Base-by-base conservation (phyloP, 2,329 filamentous ascomycete species). In the Aspergillus felis region DNA sequence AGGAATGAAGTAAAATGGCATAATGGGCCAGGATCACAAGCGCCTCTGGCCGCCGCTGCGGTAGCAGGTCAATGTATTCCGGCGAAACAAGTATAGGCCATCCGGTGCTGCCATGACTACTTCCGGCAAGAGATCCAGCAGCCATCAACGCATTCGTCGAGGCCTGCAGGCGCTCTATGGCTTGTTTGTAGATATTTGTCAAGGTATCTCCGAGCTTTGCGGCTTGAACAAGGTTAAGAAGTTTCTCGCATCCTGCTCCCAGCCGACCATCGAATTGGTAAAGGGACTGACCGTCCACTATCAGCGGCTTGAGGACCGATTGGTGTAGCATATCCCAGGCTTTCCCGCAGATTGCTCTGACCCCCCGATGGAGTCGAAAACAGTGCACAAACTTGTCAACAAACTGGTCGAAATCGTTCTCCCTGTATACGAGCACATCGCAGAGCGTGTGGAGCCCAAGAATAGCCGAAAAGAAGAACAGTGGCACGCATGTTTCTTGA, bases 341-440 rank as follows among this genome's bases (percentile, higher is more conserved):
- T 4, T 61, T 46, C 5, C 48, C 28, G 25, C 56, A 50, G 22
- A 68, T 54, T 1, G 60, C 50, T 42, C 63, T 64, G 2, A 72
- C 58, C 3, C 71, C 70, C 3, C 60, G 60, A 42, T 71, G 62
- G 8, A 75, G 50, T 24, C 59, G 62, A 27, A 71, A 50, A n/a
- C 60, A 67, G 28, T 65, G 59, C 1, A 62, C 57, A 25, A 71
- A 68, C 22, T 57, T 57, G n/a, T 71, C 59, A 24, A 73, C 57
- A 41, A 72, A 71, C 9, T 62, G 58, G 35, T 75, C 69, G 41
- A 82, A 78, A 46, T 73, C 64, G 17, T 61, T 52, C 17, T 70
- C 71, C 44, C 78, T 71, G 53, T 75, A 71, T 56, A 69, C 60
- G 1, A 82, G 69, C 2, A 76, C 76, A 54, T 84, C 80, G 61